phyloP scores from a whole-genome alignment of 495 filamentous ascomycete genomes.

The Zalerion maritima region DNA sequence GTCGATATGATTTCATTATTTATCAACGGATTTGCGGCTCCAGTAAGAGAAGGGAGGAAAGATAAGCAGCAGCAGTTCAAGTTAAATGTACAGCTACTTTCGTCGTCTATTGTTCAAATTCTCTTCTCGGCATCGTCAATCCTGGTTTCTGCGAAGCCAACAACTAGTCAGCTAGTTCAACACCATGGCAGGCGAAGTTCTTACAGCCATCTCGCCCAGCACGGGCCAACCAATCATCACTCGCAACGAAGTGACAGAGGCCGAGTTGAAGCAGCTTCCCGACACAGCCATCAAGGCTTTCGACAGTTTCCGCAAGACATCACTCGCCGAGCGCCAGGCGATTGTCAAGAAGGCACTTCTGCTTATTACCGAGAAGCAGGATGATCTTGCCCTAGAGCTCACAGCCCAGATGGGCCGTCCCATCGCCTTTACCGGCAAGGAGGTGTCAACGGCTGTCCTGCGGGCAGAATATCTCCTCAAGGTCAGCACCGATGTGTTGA shows the following conservation, averaged over 20 bases:
- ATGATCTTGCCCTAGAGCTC: conserved; percentile 70
- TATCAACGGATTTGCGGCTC: too few species aligned
- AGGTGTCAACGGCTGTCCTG: conserved; percentile 68
- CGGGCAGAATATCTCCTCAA: conserved; percentile 69
- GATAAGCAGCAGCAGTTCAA: too few species aligned
- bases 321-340: conserved; percentile 51
- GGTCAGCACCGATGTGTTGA: conserved; percentile 56
- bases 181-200: conserved; percentile 62
- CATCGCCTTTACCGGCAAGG: conserved; percentile 67
- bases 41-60: too few species aligned
- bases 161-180: too few species aligned
- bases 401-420: conserved; percentile 93
- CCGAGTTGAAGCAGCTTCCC: conserved; percentile 52
- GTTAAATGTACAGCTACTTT: too few species aligned
- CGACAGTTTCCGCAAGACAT: conserved; percentile 47
- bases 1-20: too few species aligned
- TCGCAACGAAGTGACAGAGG: conserved; percentile 50
- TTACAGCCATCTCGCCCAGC: conserved; percentile 80
- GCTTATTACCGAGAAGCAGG: conserved; percentile 49
- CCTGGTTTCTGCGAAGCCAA: too few species aligned
- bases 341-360: conserved; percentile 64
- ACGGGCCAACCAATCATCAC: conserved; percentile 66
- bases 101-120: too few species aligned
- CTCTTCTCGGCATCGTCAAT: too few species aligned
- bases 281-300: conserved; percentile 56